Conservation (phyloP, 768 basidiomycete species). For the Termitomyces sp. region DNA sequence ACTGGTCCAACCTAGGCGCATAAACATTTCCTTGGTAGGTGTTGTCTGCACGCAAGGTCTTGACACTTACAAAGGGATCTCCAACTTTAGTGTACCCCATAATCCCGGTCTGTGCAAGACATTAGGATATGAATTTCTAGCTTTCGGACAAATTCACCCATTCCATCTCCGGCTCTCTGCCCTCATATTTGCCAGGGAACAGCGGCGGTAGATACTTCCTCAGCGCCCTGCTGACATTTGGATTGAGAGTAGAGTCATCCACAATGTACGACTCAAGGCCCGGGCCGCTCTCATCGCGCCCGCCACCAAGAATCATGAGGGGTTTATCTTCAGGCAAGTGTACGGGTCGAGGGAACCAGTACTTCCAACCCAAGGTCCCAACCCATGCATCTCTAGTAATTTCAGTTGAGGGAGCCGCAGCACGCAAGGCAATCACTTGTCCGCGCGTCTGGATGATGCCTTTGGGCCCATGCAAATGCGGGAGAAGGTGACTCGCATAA, state of each 20-base stretch:
- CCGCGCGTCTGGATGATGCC: conserved; percentile 70
- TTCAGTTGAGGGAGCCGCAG: conserved; percentile 26
- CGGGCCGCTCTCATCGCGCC: conserved; percentile 37
- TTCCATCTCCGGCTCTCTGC: conserved; percentile 63
- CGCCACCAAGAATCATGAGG: conserved; percentile 71
- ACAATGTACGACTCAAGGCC: conserved; percentile 42
- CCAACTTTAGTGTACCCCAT: conserved; percentile 64
- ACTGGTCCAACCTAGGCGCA: conserved; percentile 56
- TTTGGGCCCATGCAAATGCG: conserved; percentile 46
- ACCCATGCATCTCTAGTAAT: conserved; percentile 42
- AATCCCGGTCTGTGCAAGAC: conserved; percentile 59
- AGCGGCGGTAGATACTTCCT: conserved; percentile 53
- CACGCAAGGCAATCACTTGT: conserved; percentile 48
- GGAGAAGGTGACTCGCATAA: conserved; percentile 75
- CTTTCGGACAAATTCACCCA: conserved; percentile 50
- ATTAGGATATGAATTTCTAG: background rate
- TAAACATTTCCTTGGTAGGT: background rate
- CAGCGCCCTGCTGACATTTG: conserved; percentile 39
- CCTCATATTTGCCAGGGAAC: conserved; percentile 51
- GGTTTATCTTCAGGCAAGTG: conserved; percentile 32
- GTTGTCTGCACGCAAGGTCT: background rate
- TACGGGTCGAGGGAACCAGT: conserved; percentile 76
- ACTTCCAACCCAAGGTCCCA: conserved; percentile 54
- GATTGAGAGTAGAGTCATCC: conserved; percentile 54
- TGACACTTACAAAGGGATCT: conserved; percentile 59